These are phyloP conservation scores for Zasmidium citrigriseum DNA, from an alignment of 2,329 filamentous ascomycete genomes.

Conservation along the genomic window DNA sequence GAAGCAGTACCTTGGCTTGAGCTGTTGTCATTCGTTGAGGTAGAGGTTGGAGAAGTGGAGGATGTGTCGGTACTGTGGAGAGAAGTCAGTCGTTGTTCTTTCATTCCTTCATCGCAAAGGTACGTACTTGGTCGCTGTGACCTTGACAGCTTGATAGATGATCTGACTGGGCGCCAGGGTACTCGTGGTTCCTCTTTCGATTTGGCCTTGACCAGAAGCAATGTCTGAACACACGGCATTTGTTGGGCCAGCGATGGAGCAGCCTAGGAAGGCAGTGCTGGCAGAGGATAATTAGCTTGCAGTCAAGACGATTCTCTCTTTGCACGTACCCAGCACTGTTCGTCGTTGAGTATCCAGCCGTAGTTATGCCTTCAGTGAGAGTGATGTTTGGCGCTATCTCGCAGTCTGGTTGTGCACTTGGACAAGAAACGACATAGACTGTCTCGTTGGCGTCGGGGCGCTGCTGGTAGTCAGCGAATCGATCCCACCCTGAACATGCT, in stretches of 20 bases:
- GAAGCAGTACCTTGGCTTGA: not conserved
- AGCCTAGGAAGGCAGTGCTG: constrained; percentile 1
- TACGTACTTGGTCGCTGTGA: constrained; percentile 13
- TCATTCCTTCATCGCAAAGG: not conserved
- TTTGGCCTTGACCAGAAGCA: constrained; percentile 4
- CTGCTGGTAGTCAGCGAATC: not conserved
- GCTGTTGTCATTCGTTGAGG: not conserved
- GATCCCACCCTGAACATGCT: not conserved
- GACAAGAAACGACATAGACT: constrained; percentile 19
- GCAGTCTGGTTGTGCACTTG: constrained; percentile 16
- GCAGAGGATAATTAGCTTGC: not conserved
- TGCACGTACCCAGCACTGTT: constrained; percentile 13
- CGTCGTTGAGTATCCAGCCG: constrained; percentile 11
- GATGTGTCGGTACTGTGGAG: not conserved
- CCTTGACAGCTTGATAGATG: constrained; percentile 17
- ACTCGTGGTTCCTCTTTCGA: constrained; percentile 3
- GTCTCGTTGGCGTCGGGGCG: constrained; percentile 8
- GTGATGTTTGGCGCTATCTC: constrained; percentile 20
- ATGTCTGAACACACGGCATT: constrained; percentile 13
- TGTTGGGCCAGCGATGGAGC: constrained; percentile 9
- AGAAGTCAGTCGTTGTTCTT: not conserved
- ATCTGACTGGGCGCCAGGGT: constrained; percentile 12
- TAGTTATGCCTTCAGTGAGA: constrained; percentile 17
- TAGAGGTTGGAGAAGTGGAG: not conserved
- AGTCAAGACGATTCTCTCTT: not conserved